These are phyloP conservation scores for Pseudogymnoascus destructans DNA, from an alignment of 2,329 filamentous ascomycete genomes.

Conservation along the genomic window DNA sequence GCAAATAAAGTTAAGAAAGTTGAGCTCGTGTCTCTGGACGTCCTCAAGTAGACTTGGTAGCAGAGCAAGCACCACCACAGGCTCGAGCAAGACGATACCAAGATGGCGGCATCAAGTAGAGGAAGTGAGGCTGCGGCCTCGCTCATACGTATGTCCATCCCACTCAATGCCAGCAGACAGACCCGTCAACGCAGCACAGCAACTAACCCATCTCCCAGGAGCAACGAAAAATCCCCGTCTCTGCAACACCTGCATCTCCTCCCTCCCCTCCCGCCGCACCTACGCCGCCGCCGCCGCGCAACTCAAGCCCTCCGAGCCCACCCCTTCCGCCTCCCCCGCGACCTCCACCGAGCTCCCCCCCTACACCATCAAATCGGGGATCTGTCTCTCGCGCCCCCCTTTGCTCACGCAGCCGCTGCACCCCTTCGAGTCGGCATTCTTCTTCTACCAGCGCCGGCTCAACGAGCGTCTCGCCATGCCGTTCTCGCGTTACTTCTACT, in stretches of 20 bases:
- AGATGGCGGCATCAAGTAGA: constrained; percentile 45
- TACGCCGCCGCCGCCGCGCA: constrained; percentile 23
- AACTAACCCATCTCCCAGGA: constrained; percentile 13
- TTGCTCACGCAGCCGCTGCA: constrained; percentile 73
- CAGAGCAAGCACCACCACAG: constrained; percentile 1
- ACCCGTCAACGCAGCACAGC: background rate
- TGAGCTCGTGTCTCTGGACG: constrained; percentile 3
- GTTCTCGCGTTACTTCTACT: constrained; percentile 87
- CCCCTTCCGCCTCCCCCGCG: constrained; percentile 16
- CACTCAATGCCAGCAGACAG: background rate
- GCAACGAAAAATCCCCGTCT: constrained; percentile 21
- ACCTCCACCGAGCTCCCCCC: constrained; percentile 11
- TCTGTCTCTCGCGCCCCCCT: constrained; percentile 80
- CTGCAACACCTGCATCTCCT: constrained; percentile 20
- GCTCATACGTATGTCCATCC: constrained; percentile 35
- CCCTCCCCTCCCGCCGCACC: constrained; percentile 12
- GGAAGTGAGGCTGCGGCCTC: constrained; percentile 37
- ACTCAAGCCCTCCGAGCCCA: constrained; percentile 19
- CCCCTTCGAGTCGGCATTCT: constrained; percentile 83
- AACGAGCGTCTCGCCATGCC: constrained; percentile 84
- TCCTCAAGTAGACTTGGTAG: background rate
- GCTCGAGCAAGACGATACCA: constrained; percentile 6
- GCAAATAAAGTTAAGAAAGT: constrained; percentile 9
- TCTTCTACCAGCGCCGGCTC: constrained; percentile 92
- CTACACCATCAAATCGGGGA: constrained; percentile 45